A percentile compares a stretch with the other conserved stretches of the same genome.
These are phyloP conservation scores for Glycine latifolia DNA, from an alignment of 306 rosid species.

Conservation along the genomic window DNA sequence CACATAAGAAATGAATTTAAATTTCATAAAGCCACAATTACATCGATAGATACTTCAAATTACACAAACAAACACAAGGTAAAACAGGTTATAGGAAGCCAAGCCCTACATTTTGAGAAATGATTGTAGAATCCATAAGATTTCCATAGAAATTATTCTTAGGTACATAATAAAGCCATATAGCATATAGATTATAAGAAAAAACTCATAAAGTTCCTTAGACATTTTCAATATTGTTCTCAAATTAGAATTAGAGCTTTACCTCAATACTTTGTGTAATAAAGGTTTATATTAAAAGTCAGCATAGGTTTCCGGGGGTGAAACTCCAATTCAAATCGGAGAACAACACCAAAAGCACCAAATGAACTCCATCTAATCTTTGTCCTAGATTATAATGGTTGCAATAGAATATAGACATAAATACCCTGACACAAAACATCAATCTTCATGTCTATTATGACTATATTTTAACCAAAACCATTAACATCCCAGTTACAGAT, in stretches of 20 bases:
- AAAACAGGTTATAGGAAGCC: conserved; percentile 5
- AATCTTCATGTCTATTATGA: not conserved
- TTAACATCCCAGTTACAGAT: conserved; percentile 20
- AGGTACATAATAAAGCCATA: conserved; percentile 1
- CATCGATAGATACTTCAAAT: conserved; percentile 21
- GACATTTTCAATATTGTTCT: not conserved
- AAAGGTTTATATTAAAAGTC: not conserved
- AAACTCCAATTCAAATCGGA: not conserved
- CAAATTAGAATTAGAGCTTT: not conserved
- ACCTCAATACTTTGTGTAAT: not conserved
- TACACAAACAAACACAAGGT: conserved; percentile 15
- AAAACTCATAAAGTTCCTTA: not conserved
- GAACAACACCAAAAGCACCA: not conserved
- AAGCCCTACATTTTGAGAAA: not conserved
- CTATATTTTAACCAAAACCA: conserved; percentile 28
- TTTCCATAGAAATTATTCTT: conserved; percentile 12
- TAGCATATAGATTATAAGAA: not conserved
- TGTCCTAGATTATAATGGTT: conserved; percentile 2
- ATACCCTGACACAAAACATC: not conserved
- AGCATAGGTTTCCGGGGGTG: not conserved
- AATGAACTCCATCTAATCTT: not conserved
- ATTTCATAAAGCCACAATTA: conserved; percentile 26
- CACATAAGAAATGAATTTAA: conserved; percentile 20
- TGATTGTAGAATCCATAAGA: not conserved
- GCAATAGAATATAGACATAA: not conserved